Evolutionary conservation across 257 asterid genomes (phyloP).

Genomic region (Eucommia ulmoides): DNA sequence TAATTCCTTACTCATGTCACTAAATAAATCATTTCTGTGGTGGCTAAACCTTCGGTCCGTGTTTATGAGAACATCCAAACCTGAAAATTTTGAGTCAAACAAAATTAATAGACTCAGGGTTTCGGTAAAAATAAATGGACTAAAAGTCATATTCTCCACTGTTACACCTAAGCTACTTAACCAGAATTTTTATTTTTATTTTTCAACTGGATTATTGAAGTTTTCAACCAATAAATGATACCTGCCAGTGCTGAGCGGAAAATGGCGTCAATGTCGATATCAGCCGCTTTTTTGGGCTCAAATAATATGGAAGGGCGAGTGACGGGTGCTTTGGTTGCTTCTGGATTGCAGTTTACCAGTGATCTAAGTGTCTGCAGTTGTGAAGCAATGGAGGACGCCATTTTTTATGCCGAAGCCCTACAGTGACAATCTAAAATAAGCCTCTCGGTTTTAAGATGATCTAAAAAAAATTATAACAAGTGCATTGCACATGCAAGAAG

Average conservation of each 20-base stretch:
- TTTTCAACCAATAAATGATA: conserved; percentile 1
- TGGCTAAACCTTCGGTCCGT: conserved; percentile 53
- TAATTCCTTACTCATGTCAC: conserved; percentile 52
- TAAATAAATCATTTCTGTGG: conserved; percentile 62
- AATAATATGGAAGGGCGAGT: conserved; percentile 70
- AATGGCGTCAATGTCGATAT: conserved; percentile 53
- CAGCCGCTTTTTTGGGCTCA: conserved; percentile 78
- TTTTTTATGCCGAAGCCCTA: conserved; percentile 6
- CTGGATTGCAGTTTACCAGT: conserved; percentile 26
- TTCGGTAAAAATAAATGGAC: background rate
- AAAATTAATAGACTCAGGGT: background rate
- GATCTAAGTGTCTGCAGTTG: conserved; percentile 58
- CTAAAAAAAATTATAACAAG: too few relatives aligned
- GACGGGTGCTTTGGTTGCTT: conserved; percentile 53
- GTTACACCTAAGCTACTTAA: background rate
- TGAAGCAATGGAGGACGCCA: conserved; percentile 57
- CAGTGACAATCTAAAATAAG: too few relatives aligned
- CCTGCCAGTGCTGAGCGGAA: conserved; percentile 45
- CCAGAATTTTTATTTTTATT: background rate
- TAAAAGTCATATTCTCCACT: background rate
- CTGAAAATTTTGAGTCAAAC: conserved; percentile 19
- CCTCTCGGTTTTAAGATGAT: too few relatives aligned
- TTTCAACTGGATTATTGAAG: background rate
- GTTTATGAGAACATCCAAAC: conserved; percentile 49
- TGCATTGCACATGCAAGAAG: too few relatives aligned